Evolutionary conservation across 441 rosid species (phyloP), one percentile per base, ranked within the genome.

Genomic region (Gossypium davidsonii): DNA sequence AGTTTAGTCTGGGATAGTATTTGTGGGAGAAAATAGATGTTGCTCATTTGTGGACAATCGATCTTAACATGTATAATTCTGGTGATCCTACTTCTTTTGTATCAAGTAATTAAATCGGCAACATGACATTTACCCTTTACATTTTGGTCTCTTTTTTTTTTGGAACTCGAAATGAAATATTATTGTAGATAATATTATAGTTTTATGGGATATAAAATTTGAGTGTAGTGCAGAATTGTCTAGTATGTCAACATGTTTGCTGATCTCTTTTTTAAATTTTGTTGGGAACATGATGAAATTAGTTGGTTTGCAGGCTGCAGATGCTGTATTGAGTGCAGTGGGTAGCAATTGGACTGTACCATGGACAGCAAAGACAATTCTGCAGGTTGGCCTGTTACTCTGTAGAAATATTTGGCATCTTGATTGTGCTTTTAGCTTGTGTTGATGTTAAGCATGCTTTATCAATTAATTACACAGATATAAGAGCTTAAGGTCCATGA

Each of bases 271-370:
- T 12, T 46, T 20, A 28, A 46, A 15, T 62, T 34, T 63, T 34
- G 4, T 34, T 2, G 46, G 49, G 48, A 62, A 17, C 31, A 61
- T 31, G 12, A 31, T 31, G 6, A 61, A 58, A 46, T 71, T 2
- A 14, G 14, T 58, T 82, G 31, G 1, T 77, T 26, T 76, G 74
- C 87, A 94, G 98, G 97, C 87, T 78, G 89, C 84, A 67, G 86
- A 85, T 83, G 85, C 80, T 67, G 87, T 85, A 26, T 73, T 82
- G 58, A 83, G 76, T 51, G 94, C 91, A 64, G 78, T 86, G 73
- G 94, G 93, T 59, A 85, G 86, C 79, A 82, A 79, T 67, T 94
- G 98, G 98, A 85, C 84, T 39, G 98, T 94, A 77, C 98, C 98
- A 8, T 94, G 98, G 98, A 85, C 91, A 66, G 92, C 87, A 23